phyloP scores from a whole-genome alignment of 495 filamentous ascomycete species.

The Aspergillus nidulans region DNA sequence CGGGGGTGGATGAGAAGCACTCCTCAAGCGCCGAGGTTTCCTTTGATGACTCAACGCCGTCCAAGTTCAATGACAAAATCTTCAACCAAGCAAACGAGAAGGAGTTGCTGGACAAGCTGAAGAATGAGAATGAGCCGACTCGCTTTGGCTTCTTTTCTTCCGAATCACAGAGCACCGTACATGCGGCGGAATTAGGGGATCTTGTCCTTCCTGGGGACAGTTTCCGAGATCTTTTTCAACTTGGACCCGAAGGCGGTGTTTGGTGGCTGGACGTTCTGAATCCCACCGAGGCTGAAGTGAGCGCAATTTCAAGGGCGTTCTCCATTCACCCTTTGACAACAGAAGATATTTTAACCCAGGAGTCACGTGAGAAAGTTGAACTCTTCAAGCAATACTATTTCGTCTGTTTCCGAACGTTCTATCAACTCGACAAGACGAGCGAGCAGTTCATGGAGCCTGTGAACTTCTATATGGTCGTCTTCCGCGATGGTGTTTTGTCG shows the following conservation, averaged over 20 bases:
- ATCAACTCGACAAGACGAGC: conserved; percentile 68
- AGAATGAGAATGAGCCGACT: conserved; percentile 55
- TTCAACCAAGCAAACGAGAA: conserved; percentile 30
- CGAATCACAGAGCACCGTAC: conserved; percentile 83
- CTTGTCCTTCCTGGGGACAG: conserved; percentile 83
- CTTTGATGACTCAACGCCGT: conserved; percentile 19
- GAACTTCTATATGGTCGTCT: conserved; percentile 95
- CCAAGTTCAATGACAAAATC: conserved; percentile 22
- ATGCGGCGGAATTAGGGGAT: conserved; percentile 82
- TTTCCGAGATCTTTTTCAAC: conserved; percentile 81
- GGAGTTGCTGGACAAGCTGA: conserved; percentile 28
- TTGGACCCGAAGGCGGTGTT: conserved; percentile 68
- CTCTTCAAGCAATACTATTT: conserved; percentile 97
- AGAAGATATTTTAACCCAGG: conserved; percentile 90
- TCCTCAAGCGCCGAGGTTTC: conserved; percentile 22
- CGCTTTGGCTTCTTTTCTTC: conserved; percentile 97
- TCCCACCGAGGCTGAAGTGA: conserved; percentile 83
- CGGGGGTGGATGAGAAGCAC: conserved; percentile 30
- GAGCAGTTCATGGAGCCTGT: conserved; percentile 83
- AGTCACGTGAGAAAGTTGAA: conserved; percentile 96
- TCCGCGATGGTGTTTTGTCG: conserved; percentile 89
- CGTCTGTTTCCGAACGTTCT: conserved; percentile 93
- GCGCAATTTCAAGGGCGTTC: conserved; percentile 85
- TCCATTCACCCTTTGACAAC: conserved; percentile 88
- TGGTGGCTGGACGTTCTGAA: conserved; percentile 96